Base-by-base conservation (phyloP, 805 yeast species). In the Candida pini region DNA sequence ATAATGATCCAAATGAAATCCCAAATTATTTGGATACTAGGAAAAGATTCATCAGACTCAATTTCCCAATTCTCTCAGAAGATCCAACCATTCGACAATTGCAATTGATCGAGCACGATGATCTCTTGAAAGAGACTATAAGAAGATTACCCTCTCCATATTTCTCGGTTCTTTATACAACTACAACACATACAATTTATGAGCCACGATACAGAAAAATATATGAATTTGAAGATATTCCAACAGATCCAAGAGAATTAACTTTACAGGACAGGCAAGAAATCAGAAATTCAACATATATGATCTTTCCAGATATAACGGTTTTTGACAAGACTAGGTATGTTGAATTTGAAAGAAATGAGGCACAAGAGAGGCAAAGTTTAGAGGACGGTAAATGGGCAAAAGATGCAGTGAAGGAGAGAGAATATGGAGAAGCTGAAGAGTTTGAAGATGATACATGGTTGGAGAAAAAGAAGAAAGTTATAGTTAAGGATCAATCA, bases 71-170 rank as follows among this genome's bases (percentile, higher is more conserved):
- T n/a, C 60, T 84, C 18, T 68, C 73, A 0, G 47, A 41, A 24
- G 53, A 51, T 31, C 78, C 73, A 44, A 70, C 66, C 30, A 58
- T 64, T 30, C 47, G 63, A 13, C 28, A 30, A 4, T 36, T 34
- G 5, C 34, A 31, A 5, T 30, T 58, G 7, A 20, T 14, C 20
- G 36, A 46, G 25, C 45, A 59, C 33, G 71, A 68, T 40, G 37
- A 40, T 2, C 41, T 62, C 12, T 40, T 85, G 9, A 64, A 81
- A 34, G 65, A 66, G 14, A 66, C 83, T 4, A 41, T 83, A n/a
- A 70, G 83, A 24, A 76, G 73, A 35, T 55, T 83, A 9, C 96
- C 96, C 1, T 68, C 89, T 0, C 95, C 96, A 0, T 72, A 74
- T 40, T 71, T 69, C 36, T 64, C 87, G 2, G 59, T 88, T 2